Percentiles rank a stretch among this genome's conserved stretches.
Conservation (phyloP, 208 protist species). For the Trypanosoma mega region DNA sequence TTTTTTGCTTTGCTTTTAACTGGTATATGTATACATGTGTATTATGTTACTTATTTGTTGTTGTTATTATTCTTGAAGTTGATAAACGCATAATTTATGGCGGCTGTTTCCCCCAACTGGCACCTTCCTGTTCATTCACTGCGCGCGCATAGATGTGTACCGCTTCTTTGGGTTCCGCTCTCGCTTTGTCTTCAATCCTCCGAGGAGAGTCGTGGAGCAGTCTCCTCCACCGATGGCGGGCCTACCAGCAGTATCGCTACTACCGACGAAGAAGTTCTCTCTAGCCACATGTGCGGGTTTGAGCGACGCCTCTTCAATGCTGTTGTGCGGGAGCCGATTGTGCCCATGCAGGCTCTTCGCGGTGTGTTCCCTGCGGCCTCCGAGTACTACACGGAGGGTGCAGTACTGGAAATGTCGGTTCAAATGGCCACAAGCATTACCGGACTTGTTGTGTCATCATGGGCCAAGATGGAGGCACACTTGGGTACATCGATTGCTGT, state of each 20-base stretch:
- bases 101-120: slow-evolving; percentile 26
- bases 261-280: neutral
- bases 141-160: slow-evolving; percentile 49
- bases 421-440: slow-evolving; percentile 28
- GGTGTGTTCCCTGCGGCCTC: slow-evolving; percentile 36
- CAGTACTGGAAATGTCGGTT: slow-evolving; percentile 36
- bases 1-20: too few species aligned
- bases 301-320: slow-evolving; percentile 25
- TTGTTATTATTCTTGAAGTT: neutral
- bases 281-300: slow-evolving; percentile 28
- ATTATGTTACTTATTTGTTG: neutral
- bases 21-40: too few species aligned
- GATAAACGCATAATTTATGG: neutral
- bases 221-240: neutral
- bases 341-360: slow-evolving; percentile 28
- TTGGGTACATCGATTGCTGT: slow-evolving; percentile 51
- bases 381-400: slow-evolving; percentile 37
- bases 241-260: neutral
- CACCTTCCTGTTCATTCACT: slow-evolving; percentile 47
- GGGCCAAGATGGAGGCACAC: slow-evolving; percentile 77
- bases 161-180: slow-evolving; percentile 78
- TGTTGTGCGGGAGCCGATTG: slow-evolving; percentile 23
- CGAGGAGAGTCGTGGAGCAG: slow-evolving; percentile 2
- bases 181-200: slow-evolving; percentile 43
- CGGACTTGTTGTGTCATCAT: slow-evolving; percentile 60